Evolutionary conservation across 2,329 filamentous ascomycete species (phyloP).

Genomic region (Ambrosiella beaveri): DNA sequence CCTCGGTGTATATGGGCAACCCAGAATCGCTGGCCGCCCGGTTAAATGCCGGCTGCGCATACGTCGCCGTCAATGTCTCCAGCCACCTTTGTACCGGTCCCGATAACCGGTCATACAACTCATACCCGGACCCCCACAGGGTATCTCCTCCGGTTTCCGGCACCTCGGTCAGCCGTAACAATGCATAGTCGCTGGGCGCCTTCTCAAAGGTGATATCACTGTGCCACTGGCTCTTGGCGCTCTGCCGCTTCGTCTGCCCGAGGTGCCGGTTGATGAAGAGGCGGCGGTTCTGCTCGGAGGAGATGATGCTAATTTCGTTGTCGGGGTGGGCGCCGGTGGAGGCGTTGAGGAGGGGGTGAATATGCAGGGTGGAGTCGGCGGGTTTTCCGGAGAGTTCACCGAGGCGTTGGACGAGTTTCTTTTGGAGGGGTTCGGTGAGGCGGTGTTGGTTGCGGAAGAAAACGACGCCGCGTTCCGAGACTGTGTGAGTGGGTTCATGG

Average conservation of each 20-base stretch:
- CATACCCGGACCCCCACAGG: constrained; percentile 50
- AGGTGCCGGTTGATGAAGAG: constrained; percentile 27
- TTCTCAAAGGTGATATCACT: constrained; percentile 50
- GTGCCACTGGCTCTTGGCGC: constrained; percentile 35
- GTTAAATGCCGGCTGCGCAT: constrained; percentile 32
- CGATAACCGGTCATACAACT: constrained; percentile 47
- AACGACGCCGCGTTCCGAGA: constrained; percentile 51
- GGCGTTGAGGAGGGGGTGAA: constrained; percentile 40
- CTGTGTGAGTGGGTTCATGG: constrained; percentile 21
- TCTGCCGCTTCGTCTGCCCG: constrained; percentile 25
- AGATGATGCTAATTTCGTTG: constrained; percentile 46
- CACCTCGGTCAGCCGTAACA: constrained; percentile 34
- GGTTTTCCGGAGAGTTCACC: constrained; percentile 42
- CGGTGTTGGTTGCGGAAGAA: constrained; percentile 50
- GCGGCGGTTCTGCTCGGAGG: constrained; percentile 36
- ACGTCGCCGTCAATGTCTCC: constrained; percentile 38
- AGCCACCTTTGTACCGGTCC: constrained; percentile 38
- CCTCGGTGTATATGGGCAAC: constrained; percentile 28
- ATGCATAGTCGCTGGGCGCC: constrained; percentile 44
- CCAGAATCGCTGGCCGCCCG: constrained; percentile 27
- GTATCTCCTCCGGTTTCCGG: constrained; percentile 42
- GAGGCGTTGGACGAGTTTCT: constrained; percentile 43
- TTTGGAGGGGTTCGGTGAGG: constrained; percentile 45
- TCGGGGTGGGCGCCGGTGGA: constrained; percentile 34
- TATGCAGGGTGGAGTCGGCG: constrained; percentile 36